A percentile compares a stretch with the other conserved stretches of the same genome.
phyloP scores from a whole-genome alignment of 441 rosid species.

The Corymbia citriodora region DNA sequence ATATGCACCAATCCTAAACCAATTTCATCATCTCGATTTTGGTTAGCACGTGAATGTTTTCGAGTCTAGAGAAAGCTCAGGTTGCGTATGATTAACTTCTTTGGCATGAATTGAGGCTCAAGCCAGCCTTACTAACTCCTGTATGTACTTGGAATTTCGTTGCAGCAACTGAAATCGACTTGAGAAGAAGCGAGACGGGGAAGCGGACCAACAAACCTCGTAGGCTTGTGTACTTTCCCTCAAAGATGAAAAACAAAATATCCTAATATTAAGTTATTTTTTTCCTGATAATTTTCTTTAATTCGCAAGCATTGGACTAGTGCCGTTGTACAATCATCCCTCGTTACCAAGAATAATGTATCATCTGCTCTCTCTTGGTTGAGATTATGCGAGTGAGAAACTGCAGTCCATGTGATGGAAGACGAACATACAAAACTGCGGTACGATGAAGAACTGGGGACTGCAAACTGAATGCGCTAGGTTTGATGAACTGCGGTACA shows the following conservation, averaged over 20 bases:
- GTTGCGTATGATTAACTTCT: neutral
- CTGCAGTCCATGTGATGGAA: neutral
- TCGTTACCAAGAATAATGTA: conserved; percentile 24
- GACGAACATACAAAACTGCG: neutral
- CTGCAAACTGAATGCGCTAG: neutral
- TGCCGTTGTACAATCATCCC: conserved; percentile 17
- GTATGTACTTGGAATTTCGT: neutral
- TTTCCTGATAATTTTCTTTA: conserved; percentile 16
- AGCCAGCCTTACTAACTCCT: neutral
- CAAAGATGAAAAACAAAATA: conserved; percentile 13
- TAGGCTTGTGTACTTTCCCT: conserved; percentile 5
- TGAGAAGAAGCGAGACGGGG: conserved; percentile 9
- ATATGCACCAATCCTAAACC: neutral
- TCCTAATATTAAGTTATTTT: conserved; percentile 14
- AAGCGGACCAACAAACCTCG: neutral
- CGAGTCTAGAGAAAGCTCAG: neutral
- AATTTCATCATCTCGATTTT: neutral
- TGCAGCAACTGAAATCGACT: conserved; percentile 51
- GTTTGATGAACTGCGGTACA: neutral
- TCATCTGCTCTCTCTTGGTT: conserved; percentile 16
- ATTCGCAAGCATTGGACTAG: conserved; percentile 6
- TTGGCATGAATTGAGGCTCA: neutral
- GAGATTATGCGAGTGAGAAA: neutral
- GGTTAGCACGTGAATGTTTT: neutral
- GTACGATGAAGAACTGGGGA: neutral